These are phyloP conservation scores for Xylogone sp. DNA, from an alignment of 2,329 filamentous ascomycete species.

Conservation along the genomic window DNA sequence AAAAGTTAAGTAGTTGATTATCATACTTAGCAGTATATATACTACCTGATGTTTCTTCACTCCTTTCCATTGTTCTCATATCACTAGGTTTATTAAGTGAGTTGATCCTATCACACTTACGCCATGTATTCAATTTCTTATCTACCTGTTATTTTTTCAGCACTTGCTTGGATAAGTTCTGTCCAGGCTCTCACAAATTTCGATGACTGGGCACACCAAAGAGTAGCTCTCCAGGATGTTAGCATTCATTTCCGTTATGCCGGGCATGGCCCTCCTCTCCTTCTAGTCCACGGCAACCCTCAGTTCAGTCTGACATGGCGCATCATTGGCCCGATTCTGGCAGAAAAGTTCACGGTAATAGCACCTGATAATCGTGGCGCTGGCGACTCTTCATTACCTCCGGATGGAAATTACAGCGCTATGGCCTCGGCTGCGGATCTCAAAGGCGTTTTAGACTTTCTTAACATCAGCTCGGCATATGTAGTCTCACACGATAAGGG, in stretches of 20 bases:
- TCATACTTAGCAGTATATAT: no score
- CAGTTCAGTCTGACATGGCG: not conserved
- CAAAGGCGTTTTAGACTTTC: conserved; percentile 36
- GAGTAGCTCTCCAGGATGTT: not conserved
- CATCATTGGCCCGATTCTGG: not conserved
- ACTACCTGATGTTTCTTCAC: no score
- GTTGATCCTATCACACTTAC: no score
- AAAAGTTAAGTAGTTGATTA: no score
- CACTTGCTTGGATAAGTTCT: not conserved
- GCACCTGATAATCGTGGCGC: not conserved
- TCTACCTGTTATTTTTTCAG: not conserved
- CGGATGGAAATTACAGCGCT: not conserved
- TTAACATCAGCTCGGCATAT: conserved; percentile 37
- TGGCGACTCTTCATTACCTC: not conserved
- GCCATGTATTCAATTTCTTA: no score
- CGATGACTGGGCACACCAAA: not conserved
- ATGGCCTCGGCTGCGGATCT: conserved; percentile 31
- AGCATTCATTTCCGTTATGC: not conserved
- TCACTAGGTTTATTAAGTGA: no score
- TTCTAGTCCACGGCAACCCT: not conserved
- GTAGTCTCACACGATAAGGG: conserved; percentile 45
- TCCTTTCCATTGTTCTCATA: no score
- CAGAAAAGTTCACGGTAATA: not conserved
- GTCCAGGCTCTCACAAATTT: not conserved
- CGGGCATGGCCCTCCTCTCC: not conserved